These are phyloP conservation scores for Heritiera littoralis DNA, from an alignment of 345 rosid genomes.

Conservation along the genomic window DNA sequence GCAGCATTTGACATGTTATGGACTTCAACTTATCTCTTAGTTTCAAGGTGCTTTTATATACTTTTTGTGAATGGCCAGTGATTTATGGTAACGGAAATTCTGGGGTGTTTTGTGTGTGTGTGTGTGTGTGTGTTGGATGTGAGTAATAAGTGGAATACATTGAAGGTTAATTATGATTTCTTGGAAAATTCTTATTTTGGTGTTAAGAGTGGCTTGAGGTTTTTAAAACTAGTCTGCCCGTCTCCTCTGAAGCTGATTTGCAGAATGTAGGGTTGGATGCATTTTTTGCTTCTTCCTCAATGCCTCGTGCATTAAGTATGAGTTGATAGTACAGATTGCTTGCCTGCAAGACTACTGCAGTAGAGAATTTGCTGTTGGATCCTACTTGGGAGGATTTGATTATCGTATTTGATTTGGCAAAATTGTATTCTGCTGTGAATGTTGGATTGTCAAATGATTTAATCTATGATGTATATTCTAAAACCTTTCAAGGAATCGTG, in stretches of 20 bases:
- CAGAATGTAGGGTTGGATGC: neutral
- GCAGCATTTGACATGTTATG: neutral
- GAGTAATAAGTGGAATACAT: too few relatives aligned
- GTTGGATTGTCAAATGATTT: neutral
- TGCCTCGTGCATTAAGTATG: neutral
- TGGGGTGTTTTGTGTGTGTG: neutral
- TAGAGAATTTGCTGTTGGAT: neutral
- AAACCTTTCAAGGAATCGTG: neutral
- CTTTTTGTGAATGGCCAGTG: neutral
- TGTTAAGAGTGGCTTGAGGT: neutral
- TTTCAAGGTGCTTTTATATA: neutral
- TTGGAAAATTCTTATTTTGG: neutral
- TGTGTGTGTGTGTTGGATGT: too few relatives aligned
- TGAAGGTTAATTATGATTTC: neutral
- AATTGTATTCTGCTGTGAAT: neutral
- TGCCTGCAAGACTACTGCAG: neutral
- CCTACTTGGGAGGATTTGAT: neutral
- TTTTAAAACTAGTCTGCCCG: neutral
- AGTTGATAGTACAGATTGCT: neutral
- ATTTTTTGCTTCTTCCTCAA: neutral
- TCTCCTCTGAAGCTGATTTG: neutral
- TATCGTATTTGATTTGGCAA: neutral
- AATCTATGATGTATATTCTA: neutral
- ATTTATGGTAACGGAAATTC: neutral
- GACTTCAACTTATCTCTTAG: neutral